Percentiles rank a stretch among this genome's conserved stretches.
These are phyloP conservation scores for Cystoisospora suis DNA, from an alignment of 169 alveolate species.

Conservation along the genomic window DNA sequence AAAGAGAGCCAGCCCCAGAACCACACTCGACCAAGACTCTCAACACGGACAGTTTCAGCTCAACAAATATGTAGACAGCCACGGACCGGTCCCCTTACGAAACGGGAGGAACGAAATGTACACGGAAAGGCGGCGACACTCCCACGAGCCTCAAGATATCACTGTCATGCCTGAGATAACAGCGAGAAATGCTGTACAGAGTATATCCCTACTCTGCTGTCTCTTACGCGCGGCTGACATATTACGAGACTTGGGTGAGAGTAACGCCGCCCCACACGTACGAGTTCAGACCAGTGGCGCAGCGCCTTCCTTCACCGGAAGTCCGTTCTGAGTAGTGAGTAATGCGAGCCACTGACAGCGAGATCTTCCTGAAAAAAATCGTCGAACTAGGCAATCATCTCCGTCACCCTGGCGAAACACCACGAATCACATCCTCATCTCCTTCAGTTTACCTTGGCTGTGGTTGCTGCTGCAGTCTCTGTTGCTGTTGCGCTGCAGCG, in stretches of 20 bases:
- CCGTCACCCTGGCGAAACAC: background rate
- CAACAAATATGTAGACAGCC: too few species aligned
- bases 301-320: background rate
- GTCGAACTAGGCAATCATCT: background rate
- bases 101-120: too few species aligned
- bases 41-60: too few species aligned
- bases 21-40: too few species aligned
- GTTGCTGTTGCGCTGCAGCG: conserved; percentile 20
- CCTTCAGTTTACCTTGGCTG: background rate
- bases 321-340: background rate
- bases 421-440: background rate
- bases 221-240: too few species aligned
- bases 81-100: too few species aligned
- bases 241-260: background rate
- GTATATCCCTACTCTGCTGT: too few species aligned
- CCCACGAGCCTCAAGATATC: too few species aligned
- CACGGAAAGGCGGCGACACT: too few species aligned
- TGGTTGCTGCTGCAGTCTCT: background rate
- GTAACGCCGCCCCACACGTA: background rate
- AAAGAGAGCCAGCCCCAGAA: too few species aligned
- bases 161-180: too few species aligned
- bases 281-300: background rate
- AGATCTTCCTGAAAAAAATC: background rate
- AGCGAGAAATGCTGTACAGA: too few species aligned
- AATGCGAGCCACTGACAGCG: background rate